Base-by-base conservation (phyloP, 768 basidiomycete species). In the Tricholoma hemisulphureum region DNA sequence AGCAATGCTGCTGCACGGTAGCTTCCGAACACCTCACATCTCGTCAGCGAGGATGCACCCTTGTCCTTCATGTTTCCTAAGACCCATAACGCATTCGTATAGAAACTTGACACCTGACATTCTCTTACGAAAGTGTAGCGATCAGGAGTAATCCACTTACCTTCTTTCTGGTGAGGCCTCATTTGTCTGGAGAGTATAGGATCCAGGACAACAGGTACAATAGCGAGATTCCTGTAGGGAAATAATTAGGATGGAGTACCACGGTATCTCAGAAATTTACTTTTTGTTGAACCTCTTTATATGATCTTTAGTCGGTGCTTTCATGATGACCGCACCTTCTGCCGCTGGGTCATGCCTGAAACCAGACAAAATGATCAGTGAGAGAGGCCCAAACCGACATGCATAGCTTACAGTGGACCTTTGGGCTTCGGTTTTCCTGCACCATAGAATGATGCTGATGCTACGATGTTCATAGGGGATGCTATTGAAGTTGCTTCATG, bases 21-120 rank as follows among this genome's bases (percentile, higher is more conserved):
- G 49, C 54, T 71, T 31, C 8, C 21, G 8, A 31, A 39, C 26
- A 37, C 58, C 57, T 31, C 60, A 93, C 94, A 97, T 96, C 66
- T 98, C 97, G 71, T 99, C 97, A 2, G 96, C 97, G 31, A 99
- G 81, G 62, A 99, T 97, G 64, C 93, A 95, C 1, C 96, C 96
- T 67, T 91, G 85, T 1, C 93, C 91, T 71, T 95, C 93, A 60
- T 93, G 91, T 69, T 87, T 90, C 54, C 91, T 82, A 66, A 97
- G 75, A 9, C 95, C 95, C 94, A 98, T 98, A 16, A 95, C 90
- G 65, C 89, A 93, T 67, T 95, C 93, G 67, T 99, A 99, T 77
- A 99, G 75, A 71, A 99, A 99, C 68, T 84, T 83, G 31, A 93
- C 81, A 28, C 92, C 88, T 88, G 56, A 4, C 23, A 6, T 39